phyloP scores from a whole-genome alignment of 148 eudicot species.

The Rhododendron ferrugineum region DNA sequence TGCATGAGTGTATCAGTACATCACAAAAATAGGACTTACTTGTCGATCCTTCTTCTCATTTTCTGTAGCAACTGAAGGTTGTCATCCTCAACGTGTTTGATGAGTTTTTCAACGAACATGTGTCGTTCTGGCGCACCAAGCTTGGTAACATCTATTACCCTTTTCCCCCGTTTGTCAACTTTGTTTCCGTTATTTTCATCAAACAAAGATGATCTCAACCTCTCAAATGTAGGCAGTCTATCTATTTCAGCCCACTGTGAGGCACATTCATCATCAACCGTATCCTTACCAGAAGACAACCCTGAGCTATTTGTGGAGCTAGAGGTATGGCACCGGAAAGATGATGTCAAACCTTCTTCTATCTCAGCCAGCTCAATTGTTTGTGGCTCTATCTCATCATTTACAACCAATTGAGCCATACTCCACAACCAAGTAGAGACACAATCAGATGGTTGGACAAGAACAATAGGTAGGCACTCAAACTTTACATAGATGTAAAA shows the following conservation, averaged over 20 bases:
- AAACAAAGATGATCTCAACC: not conserved
- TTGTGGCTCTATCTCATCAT: conserved; percentile 34
- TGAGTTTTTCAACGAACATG: not conserved
- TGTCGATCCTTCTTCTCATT: not conserved
- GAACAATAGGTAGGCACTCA: not conserved
- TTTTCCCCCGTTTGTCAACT: not conserved
- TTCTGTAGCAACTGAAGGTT: not conserved
- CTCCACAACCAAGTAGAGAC: not conserved
- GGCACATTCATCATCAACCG: not conserved
- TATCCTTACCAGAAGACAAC: not conserved
- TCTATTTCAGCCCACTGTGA: not conserved
- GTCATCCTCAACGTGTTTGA: not conserved
- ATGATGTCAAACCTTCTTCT: conserved; percentile 15
- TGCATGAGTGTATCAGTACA: not conserved
- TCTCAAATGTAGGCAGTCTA: not conserved
- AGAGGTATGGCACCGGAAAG: not conserved
- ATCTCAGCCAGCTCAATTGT: conserved; percentile 37
- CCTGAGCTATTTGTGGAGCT: not conserved
- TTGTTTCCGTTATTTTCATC: not conserved
- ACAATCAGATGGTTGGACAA: not conserved
- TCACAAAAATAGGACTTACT: not conserved
- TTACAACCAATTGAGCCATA: conserved; percentile 36
- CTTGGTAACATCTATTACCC: not conserved
- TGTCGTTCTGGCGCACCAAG: not conserved
- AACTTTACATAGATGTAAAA: not conserved